A percentile compares a stretch with the other conserved stretches of the same genome.
These are phyloP conservation scores for Botryotinia narcissicola DNA, from an alignment of 2,329 filamentous ascomycete genomes.

Conservation along the genomic window DNA sequence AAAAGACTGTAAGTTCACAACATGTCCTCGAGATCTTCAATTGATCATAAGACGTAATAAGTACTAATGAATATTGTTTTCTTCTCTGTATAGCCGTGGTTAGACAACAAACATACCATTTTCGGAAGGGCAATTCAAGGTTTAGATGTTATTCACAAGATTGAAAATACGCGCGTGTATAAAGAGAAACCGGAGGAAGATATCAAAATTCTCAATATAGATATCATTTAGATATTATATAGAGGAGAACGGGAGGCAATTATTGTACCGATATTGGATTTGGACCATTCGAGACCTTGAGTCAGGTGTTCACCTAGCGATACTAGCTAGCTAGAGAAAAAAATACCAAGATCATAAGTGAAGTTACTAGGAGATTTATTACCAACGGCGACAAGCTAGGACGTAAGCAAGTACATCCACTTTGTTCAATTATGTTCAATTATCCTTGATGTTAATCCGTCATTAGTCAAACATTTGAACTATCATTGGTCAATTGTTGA, in stretches of 20 bases:
- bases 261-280: not conserved
- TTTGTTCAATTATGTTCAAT: not conserved
- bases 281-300: not conserved
- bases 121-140: constrained; percentile 90
- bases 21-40: constrained; percentile 3
- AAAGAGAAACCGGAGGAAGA: constrained; percentile 95
- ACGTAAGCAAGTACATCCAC: not conserved
- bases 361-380: not conserved
- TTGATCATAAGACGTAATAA: constrained; percentile 14
- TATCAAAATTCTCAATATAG: constrained; percentile 92
- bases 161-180: constrained; percentile 84
- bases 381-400: not conserved
- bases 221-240: constrained; percentile 34
- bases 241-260: not conserved
- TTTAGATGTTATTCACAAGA: constrained; percentile 91
- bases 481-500: not conserved
- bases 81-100: constrained; percentile 63
- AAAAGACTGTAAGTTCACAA: constrained; percentile 70
- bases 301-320: not conserved
- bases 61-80: constrained; percentile 7
- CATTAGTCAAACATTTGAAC: not conserved
- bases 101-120: constrained; percentile 94
- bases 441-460: constrained; percentile 8
- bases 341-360: not conserved
- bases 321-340: not conserved